Conservation (phyloP, 306 rosid species). For the Potentilla sterilis region DNA sequence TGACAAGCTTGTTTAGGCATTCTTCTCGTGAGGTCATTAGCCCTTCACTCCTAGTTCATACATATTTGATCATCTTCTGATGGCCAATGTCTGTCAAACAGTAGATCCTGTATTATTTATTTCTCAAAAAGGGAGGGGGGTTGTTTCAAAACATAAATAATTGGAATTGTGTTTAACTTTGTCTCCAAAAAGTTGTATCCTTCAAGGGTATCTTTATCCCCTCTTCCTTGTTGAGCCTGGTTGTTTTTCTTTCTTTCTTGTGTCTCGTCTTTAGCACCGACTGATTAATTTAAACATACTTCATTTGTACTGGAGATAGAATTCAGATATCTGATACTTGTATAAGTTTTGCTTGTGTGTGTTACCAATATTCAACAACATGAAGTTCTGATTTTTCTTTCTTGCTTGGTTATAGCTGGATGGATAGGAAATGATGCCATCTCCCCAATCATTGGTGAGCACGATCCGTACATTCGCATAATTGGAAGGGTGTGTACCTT, state of each 20-base stretch:
- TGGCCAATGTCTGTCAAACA: neutral
- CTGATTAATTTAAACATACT: neutral
- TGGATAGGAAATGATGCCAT: constrained; percentile 93
- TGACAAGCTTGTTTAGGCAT: neutral
- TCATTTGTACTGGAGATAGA: constrained; percentile 1
- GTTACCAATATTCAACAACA: constrained; percentile 16
- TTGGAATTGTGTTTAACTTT: neutral
- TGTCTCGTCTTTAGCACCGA: neutral
- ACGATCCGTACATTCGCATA: constrained; percentile 70
- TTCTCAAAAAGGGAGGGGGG: neutral
- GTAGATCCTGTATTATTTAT: neutral
- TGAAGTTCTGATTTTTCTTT: constrained; percentile 29
- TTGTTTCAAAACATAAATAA: neutral
- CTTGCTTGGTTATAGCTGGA: constrained; percentile 68
- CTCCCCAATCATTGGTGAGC: constrained; percentile 88
- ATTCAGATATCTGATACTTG: neutral
- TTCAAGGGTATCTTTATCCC: neutral
- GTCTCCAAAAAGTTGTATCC: neutral
- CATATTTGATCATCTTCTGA: neutral
- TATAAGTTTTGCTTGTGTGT: neutral
- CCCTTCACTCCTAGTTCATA: neutral
- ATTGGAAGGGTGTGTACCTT: constrained; percentile 75
- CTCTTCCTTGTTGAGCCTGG: neutral
- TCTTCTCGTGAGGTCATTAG: neutral
- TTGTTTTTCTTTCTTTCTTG: neutral